Evolutionary conservation across 148 eudicot species (phyloP), one percentile per base, ranked within the genome.

Genomic region (Euryodendron excelsum): DNA sequence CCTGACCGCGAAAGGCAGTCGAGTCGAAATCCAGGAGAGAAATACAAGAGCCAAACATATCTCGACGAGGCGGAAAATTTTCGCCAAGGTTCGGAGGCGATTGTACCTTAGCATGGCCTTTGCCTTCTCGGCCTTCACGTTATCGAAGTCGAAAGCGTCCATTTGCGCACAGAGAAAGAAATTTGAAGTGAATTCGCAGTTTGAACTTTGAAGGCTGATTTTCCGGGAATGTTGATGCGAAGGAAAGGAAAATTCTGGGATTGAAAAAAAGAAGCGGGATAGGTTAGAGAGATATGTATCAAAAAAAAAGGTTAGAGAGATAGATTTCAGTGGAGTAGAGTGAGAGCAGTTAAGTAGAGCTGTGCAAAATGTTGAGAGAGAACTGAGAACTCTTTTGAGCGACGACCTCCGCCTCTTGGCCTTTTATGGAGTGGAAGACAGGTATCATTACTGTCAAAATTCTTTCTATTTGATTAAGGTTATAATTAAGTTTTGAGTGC

Each of bases 61-160:
- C 83, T 94, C 98, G 0, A 84, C 37, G 70, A 89, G 72, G 36
- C 93, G 97, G 47, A 94, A 82, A 12, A 94, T 67, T 82, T 79
- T 88, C 3, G 85, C 79, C 2, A 92, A 25, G 28, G 77, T 80
- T 41, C 67, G 83, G 70, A 90, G 66, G 3, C 85, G 88, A 78
- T 76, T 84, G 72, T 77, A 76, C 44, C 70, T 80, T 13, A 55
- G 60, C 74, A 85, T 82, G 15, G 82, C 84, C 18, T 72, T 80
- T 0, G 80, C 70, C 69, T 86, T 88, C 73, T 82, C 86, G 2
- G 71, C 60, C 37, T 81, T 81, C 56, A 83, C 48, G 65, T 69
- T 72, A 62, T 80, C 80, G 34, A 80, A 62, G 11, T 71, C 73
- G 53, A 78, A 80, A 15, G 23, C 69, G 50, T 80, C 82, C 89